A percentile compares a stretch with the other conserved stretches of the same genome.
These are phyloP conservation scores for Neonectria ditissima DNA, from an alignment of 2,329 filamentous ascomycete genomes.

Conservation along the genomic window DNA sequence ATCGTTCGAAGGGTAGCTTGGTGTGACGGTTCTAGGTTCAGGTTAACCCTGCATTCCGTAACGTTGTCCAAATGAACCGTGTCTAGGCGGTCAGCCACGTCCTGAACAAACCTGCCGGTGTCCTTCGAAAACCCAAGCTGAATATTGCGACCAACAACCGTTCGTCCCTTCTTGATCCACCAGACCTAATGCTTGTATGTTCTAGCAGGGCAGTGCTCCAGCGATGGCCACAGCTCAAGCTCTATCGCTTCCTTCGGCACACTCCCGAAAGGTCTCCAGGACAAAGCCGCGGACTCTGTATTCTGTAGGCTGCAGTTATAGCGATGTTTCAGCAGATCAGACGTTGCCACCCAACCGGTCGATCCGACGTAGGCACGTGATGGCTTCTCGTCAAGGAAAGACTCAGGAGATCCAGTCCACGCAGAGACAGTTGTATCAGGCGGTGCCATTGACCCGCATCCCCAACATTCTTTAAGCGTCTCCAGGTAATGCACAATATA, in stretches of 20 bases:
- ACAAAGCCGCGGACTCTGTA: background rate
- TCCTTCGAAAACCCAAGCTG: constrained; percentile 15
- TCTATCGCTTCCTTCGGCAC: constrained; percentile 12
- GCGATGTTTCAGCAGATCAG: constrained; percentile 12
- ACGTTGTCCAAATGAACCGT: background rate
- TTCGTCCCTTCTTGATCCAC: constrained; percentile 5
- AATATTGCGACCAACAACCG: background rate
- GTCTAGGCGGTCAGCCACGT: background rate
- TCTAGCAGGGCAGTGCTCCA: background rate
- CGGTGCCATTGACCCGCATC: constrained; percentile 18
- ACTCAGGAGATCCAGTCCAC: constrained; percentile 25
- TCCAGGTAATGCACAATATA: constrained; percentile 30
- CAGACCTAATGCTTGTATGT: constrained; percentile 19
- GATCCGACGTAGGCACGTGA: constrained; percentile 4
- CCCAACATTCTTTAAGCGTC: constrained; percentile 29
- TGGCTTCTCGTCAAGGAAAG: constrained; percentile 11
- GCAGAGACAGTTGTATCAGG: constrained; percentile 25
- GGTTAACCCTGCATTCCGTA: background rate
- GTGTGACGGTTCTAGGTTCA: constrained; percentile 12
- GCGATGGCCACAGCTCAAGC: constrained; percentile 19
- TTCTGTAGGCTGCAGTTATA: constrained; percentile 17
- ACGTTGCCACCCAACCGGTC: background rate
- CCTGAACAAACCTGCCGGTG: constrained; percentile 12
- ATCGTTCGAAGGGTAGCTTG: constrained; percentile 17
- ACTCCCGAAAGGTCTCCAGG: constrained; percentile 15